phyloP scores from a whole-genome alignment of 768 basidiomycete species.

The Pulveroboletus sp. region DNA sequence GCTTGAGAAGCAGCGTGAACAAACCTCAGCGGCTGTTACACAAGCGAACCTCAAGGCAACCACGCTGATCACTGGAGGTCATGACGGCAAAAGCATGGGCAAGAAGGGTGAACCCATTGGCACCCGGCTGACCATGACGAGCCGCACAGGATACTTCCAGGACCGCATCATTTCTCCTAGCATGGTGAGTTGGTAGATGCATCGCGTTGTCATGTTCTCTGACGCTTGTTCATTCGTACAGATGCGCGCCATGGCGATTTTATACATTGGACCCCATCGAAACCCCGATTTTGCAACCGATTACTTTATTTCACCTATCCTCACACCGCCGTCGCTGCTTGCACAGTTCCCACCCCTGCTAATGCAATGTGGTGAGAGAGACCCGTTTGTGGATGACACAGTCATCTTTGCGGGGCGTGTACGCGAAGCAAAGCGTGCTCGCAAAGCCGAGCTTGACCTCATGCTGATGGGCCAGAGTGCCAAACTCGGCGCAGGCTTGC shows the following conservation, averaged over 20 bases:
- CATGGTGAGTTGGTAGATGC: conserved; percentile 63
- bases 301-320: conserved; percentile 93
- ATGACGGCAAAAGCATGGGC: conserved; percentile 24
- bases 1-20: conserved; percentile 48
- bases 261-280: conserved; percentile 91
- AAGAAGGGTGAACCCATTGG: conserved; percentile 64
- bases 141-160: conserved; percentile 88
- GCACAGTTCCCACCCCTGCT: conserved; percentile 92
- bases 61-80: conserved; percentile 32
- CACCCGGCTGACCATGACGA: conserved; percentile 91
- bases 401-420: conserved; percentile 94
- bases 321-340: conserved; percentile 77
- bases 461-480: conserved; percentile 58
- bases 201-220: conserved; percentile 1
- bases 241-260: conserved; percentile 99
- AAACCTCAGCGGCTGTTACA: conserved; percentile 48
- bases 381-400: conserved; percentile 95
- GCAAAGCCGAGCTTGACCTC: conserved; percentile 69
- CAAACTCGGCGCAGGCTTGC: conserved; percentile 56
- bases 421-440: conserved; percentile 88
- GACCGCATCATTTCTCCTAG: conserved; percentile 91
- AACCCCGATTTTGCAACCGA: conserved; percentile 94
- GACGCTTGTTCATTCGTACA: conserved; percentile 34
- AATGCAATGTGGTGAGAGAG: conserved; percentile 94
- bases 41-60: conserved; percentile 48